These are phyloP conservation scores for Lodderomyces oxycetoniae DNA, from an alignment of 1,139 yeast genomes.

Conservation along the genomic window DNA sequence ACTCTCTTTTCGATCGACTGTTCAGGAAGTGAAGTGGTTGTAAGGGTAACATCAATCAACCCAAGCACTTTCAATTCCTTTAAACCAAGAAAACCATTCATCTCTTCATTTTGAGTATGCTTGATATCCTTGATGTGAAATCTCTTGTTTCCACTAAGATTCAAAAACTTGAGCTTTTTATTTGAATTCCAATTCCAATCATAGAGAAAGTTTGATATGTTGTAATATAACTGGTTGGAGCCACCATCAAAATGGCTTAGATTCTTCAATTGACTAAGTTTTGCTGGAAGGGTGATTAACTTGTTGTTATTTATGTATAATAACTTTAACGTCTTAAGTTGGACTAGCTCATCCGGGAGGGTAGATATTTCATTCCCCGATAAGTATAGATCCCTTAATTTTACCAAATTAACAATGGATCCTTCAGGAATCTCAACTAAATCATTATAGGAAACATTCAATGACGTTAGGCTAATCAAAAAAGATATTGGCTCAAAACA, in stretches of 20 bases:
- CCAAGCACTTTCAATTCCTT: slow-evolving; percentile 74
- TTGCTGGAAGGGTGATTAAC: slow-evolving; percentile 85
- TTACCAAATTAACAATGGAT: slow-evolving; percentile 53
- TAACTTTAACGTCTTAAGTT: slow-evolving; percentile 52
- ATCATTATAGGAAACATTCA: slow-evolving; percentile 82
- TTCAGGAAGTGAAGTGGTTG: slow-evolving; percentile 82
- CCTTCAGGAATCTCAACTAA: slow-evolving; percentile 77
- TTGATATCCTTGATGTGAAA: slow-evolving; percentile 70
- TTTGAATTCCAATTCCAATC: slow-evolving; percentile 99
- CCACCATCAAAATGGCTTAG: slow-evolving; percentile 83
- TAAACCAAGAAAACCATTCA: slow-evolving; percentile 75
- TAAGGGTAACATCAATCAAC: slow-evolving; percentile 89
- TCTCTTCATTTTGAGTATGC: slow-evolving; percentile 47
- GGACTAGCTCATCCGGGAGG: slow-evolving; percentile 80
- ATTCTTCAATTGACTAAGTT: slow-evolving; percentile 62
- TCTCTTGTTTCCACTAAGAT: slow-evolving; percentile 88
- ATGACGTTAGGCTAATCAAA: slow-evolving; percentile 52
- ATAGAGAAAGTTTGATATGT: slow-evolving; percentile 89
- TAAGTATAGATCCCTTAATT: slow-evolving; percentile 63
- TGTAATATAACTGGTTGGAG: slow-evolving; percentile 83
- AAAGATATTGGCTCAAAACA: slow-evolving; percentile 66
- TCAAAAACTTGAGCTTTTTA: slow-evolving; percentile 67
- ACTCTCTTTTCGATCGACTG: slow-evolving; percentile 80
- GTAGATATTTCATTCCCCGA: slow-evolving; percentile 81
- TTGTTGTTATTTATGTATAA: slow-evolving; percentile 79